These are phyloP conservation scores for Cyclotella atomus DNA, from an alignment of 108 stramenopile genomes.

Conservation along the genomic window DNA sequence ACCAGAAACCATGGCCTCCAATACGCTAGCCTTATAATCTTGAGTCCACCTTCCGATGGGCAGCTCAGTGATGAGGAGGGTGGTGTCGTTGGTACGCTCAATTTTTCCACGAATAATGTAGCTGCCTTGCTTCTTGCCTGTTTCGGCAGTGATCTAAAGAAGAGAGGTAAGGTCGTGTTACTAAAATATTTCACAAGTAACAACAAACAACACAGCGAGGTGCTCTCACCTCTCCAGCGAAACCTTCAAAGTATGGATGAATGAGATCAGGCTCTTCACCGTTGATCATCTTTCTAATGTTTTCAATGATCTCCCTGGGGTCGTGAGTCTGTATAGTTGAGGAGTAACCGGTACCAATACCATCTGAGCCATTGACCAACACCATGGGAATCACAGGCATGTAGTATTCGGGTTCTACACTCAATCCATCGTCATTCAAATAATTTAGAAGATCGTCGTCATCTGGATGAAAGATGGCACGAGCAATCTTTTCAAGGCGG, in stretches of 20 bases:
- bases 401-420: slow-evolving; percentile 97
- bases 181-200: neutral
- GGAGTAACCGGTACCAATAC: slow-evolving; percentile 99
- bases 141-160: slow-evolving; percentile 48
- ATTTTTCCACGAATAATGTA: slow-evolving; percentile 77
- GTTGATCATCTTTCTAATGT: slow-evolving; percentile 85
- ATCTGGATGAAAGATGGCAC: slow-evolving; percentile 96
- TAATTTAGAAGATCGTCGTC: slow-evolving; percentile 96
- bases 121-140: slow-evolving; percentile 55
- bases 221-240: slow-evolving; percentile 77
- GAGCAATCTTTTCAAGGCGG: slow-evolving; percentile 92
- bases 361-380: slow-evolving; percentile 89
- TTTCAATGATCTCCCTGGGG: slow-evolving; percentile 91
- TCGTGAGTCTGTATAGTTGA: slow-evolving; percentile 78
- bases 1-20: slow-evolving; percentile 71
- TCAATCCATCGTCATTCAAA: slow-evolving; percentile 95
- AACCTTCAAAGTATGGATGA: slow-evolving; percentile 86
- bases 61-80: slow-evolving; percentile 92
- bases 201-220: slow-evolving; percentile 10
- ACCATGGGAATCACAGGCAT: slow-evolving; percentile 93
- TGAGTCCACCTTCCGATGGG: slow-evolving; percentile 98
- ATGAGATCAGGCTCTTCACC: slow-evolving; percentile 70
- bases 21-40: slow-evolving; percentile 93
- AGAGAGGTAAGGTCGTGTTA: neutral
- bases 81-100: slow-evolving; percentile 81